Base-by-base conservation (phyloP, 805 yeast species). In the Cyberlindnera galapagoensis region DNA sequence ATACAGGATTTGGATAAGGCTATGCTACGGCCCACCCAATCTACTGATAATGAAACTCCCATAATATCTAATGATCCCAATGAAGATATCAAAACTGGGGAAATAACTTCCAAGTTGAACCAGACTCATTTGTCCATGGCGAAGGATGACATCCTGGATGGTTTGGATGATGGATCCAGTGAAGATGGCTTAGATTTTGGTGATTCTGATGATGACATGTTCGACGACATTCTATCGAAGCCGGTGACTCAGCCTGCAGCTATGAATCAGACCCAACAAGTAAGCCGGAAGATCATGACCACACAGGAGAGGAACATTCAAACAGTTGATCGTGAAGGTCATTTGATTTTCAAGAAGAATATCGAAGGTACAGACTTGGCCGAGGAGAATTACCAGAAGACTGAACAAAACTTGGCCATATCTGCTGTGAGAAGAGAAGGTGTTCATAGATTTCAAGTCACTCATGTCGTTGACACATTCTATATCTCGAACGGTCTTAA, bases 361-460 rank as follows among this genome's bases (percentile, higher is more conserved):
- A 51, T 51, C 18, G 54, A 49, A 5, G 38, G 24, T 6, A 47
- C 51, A 9, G 52, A 49, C 17, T 20, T 31, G 0, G 27, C 28
- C 9, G 31, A 31, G 3, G 36, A 34, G n/a, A 19, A 23, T 1
- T 48, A 42, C 31, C 42, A 28, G 16, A 24, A 28, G 9, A 21
- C 30, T 2, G 42, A 41, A 1, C 20, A 30, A 3, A 47, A 47
- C 31, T 18, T 38, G 18, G 67, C 78, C 1, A 57, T 60, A 26
- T 40, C 69, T 14, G 68, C 79, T 6, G 66, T 64, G n/a, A 40
- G 52, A 4, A 60, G 74, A 26, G 52, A 60, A 0, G 70, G 65
- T 24, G 63, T 79, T n/a, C 57, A 57, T 26, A 47, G 82, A 30
- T 74, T 58, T 36, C 69, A 68, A 44, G 67, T 76, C 4, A 42